Percentiles rank a stretch among this genome's conserved stretches.
Conservation (phyloP, 306 rosid species). For the Mucuna pruriens region DNA sequence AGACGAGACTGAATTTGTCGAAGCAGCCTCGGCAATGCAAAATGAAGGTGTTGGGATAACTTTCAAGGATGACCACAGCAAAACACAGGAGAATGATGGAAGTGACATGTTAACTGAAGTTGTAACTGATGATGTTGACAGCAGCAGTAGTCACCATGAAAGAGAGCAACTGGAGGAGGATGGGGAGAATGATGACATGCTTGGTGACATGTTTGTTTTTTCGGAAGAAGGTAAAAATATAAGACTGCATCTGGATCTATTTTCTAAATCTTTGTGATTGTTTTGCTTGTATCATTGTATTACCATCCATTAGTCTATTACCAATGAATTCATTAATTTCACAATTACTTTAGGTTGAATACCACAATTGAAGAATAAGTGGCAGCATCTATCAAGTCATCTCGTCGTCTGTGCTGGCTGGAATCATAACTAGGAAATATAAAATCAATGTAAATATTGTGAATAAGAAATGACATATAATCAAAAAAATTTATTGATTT, state of each 20-base stretch:
- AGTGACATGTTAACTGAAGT: constrained; percentile 53
- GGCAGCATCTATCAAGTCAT: constrained; percentile 7
- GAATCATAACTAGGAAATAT: constrained; percentile 14
- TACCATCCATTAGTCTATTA: constrained; percentile 5
- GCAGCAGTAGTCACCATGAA: constrained; percentile 52
- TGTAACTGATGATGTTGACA: constrained; percentile 61
- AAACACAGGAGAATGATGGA: constrained; percentile 44
- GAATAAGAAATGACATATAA: constrained; percentile 28
- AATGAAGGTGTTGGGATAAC: constrained; percentile 43
- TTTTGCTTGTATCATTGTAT: background rate
- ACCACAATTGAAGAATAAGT: background rate
- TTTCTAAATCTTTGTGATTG: background rate
- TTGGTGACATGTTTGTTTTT: constrained; percentile 68
- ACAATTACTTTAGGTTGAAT: constrained; percentile 32
- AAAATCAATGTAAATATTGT: constrained; percentile 24
- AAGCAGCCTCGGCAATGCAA: constrained; percentile 46
- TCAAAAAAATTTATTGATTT: constrained; percentile 25
- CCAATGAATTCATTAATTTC: constrained; percentile 8
- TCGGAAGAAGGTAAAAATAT: constrained; percentile 65
- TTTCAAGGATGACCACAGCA: constrained; percentile 58
- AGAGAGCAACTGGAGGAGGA: constrained; percentile 52
- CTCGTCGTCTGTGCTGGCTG: background rate
- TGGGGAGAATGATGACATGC: constrained; percentile 59
- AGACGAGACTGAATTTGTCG: constrained; percentile 25
- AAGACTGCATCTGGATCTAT: constrained; percentile 29